Evolutionary conservation across 2,329 filamentous ascomycete species (phyloP).

Genomic region (Emergomyces orientalis): DNA sequence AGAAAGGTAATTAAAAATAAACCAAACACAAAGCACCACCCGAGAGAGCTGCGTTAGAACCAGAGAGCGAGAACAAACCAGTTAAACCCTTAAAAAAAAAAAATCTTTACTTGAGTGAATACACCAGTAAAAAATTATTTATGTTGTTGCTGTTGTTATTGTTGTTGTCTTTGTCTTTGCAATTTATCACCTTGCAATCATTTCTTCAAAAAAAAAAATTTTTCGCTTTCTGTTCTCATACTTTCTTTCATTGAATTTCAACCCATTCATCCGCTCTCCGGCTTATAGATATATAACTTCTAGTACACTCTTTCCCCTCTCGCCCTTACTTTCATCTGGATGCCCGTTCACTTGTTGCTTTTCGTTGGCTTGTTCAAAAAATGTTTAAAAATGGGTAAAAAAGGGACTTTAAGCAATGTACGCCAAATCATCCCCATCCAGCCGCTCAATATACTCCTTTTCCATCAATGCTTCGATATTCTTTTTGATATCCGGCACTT

Average conservation of each 20-base stretch:
- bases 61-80: no score
- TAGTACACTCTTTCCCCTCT: neutral
- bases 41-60: no score
- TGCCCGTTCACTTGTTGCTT: neutral
- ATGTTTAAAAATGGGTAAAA: neutral
- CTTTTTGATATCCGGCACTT: conserved; percentile 95
- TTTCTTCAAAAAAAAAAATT: no score
- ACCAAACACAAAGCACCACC: no score
- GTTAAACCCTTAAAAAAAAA: no score
- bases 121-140: no score
- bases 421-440: conserved; percentile 79
- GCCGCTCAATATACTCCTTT: conserved; percentile 95
- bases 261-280: neutral
- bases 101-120: no score
- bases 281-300: neutral
- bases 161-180: no score
- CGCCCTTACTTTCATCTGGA: neutral
- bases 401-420: conserved; percentile 61
- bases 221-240: neutral
- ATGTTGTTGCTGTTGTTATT: no score
- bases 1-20: no score
- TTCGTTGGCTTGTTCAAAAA: neutral
- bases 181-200: no score
- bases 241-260: no score
- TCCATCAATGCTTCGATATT: conserved; percentile 97